These are phyloP conservation scores for Podospora appendiculata DNA, from an alignment of 495 filamentous ascomycete species.

Conservation along the genomic window DNA sequence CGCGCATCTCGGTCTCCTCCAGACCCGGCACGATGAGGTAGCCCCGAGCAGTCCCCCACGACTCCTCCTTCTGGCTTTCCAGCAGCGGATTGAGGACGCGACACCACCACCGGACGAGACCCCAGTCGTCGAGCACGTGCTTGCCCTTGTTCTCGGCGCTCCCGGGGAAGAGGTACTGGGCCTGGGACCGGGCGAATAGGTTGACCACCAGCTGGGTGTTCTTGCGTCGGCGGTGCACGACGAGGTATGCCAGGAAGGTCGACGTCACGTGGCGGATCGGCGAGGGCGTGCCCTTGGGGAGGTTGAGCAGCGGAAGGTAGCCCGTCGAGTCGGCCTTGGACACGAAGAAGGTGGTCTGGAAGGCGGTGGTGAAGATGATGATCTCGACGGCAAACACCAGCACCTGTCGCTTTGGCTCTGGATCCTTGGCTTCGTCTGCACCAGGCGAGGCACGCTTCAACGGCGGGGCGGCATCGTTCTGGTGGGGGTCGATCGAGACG, in stretches of 20 bases:
- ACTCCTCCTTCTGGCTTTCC: conserved; percentile 26
- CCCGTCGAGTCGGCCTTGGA: conserved; percentile 97
- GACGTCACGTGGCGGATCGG: conserved; percentile 63
- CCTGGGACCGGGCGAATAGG: conserved; percentile 85
- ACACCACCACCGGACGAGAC: conserved; percentile 94
- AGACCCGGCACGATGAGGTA: conserved; percentile 85
- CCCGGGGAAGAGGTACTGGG: conserved; percentile 91
- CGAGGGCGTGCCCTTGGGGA: conserved; percentile 56
- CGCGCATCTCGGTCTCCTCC: conserved; percentile 66
- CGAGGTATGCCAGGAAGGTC: conserved; percentile 68
- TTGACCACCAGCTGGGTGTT: conserved; percentile 74
- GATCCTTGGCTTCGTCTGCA: conserved; percentile 16
- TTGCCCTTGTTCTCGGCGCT: conserved; percentile 79
- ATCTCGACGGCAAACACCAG: conserved; percentile 49
- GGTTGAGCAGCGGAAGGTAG: conserved; percentile 59
- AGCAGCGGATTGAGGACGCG: conserved; percentile 70
- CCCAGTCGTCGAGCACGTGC: conserved; percentile 87
- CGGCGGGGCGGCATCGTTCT: neutral
- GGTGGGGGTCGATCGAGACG: conserved; percentile 48
- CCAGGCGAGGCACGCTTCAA: conserved; percentile 22
- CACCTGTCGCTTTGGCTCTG: conserved; percentile 13
- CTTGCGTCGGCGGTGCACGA: conserved; percentile 55
- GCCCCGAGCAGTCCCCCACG: conserved; percentile 45
- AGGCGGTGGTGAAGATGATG: conserved; percentile 64
- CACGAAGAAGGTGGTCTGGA: conserved; percentile 82